Percentiles rank a stretch among this genome's conserved stretches.
Evolutionary conservation across 2,329 filamentous ascomycete genomes (phyloP).

Genomic region (Exophiala sideris): DNA sequence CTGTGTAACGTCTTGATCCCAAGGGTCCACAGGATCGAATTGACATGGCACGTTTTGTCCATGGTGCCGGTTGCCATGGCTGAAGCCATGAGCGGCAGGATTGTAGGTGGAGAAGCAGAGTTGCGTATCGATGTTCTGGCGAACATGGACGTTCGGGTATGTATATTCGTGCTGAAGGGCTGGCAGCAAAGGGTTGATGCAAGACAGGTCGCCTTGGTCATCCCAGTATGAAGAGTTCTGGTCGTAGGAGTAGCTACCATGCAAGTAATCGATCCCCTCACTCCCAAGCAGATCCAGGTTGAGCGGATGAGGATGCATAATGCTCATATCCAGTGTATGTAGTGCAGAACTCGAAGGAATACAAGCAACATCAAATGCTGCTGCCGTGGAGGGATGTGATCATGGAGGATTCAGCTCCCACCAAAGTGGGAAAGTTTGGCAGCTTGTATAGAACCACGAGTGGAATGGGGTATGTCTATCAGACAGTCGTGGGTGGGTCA

Average conservation of each 20-base stretch:
- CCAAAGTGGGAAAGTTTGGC: no score
- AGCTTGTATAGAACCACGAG: background rate
- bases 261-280: constrained; percentile 6
- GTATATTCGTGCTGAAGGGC: constrained; percentile 6
- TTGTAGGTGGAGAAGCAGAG: constrained; percentile 10
- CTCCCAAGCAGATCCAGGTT: constrained; percentile 15
- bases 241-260: background rate
- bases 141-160: background rate
- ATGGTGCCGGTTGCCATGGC: background rate
- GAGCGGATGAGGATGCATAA: constrained; percentile 11
- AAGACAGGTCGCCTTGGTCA: background rate
- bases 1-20: constrained; percentile 4
- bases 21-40: background rate
- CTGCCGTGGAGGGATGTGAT: no score
- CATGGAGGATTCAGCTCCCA: no score
- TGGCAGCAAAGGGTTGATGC: constrained; percentile 15
- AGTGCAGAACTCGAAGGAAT: no score
- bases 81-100: constrained; percentile 21
- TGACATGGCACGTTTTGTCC: constrained; percentile 2
- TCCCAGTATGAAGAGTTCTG: constrained; percentile 3
- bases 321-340: background rate
- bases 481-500: constrained; percentile 9
- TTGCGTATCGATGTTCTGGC: background rate
- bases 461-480: constrained; percentile 1
- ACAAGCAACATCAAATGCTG: no score